Evolutionary conservation across 2,329 filamentous ascomycete genomes (phyloP), one percentile per base, ranked within the genome.

Genomic region (Helminthosporium solani): DNA sequence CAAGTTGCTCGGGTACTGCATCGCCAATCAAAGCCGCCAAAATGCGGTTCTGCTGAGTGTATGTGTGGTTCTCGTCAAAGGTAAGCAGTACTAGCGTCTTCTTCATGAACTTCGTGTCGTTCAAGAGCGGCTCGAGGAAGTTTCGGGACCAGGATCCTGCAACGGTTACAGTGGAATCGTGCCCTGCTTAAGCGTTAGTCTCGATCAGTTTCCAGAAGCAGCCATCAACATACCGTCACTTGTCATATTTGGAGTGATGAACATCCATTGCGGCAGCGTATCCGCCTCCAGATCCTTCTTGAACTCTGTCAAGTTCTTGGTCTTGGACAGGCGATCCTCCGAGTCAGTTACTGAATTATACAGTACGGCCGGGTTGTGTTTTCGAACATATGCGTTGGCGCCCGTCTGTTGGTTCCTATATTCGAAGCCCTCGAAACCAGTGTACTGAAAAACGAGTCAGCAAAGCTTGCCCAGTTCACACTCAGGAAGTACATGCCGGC

Each of bases 51-150:
- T 80, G 78, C 20, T 75, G 71, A 5, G 75, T 68, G 70, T 90
- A 90, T 8, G 79, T 83, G 58, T 85, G 81, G 66, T 84, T 87
- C 73, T 94, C 89, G 54, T 94, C 89, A 61, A 90, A 94, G 2
- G 79, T 91, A 49, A 94, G 69, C 4, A 92, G 74, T 8, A 94
- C 78, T 1, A 94, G 78, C 0, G 87, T 91, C 61, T 87, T 82
- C 40, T 87, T 74, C 81, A 85, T 87, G 70, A 94, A 92, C 56
- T 85, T 79, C 39, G 74, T 69, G 72, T 92, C 79, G 28, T 77
- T 66, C 6, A 94, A 76, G 7, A 94, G 81, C 0, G 87, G 87
- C 46, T 81, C 78, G 1, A 94, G 70, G 72, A 90, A 91, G 38
- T 63, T 72, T 30, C 81, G 78, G 12, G 82, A 80, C 86, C 87